phyloP scores from a whole-genome alignment of 2,329 filamentous ascomycete genomes.

The Penicillium psychrosexuale region DNA sequence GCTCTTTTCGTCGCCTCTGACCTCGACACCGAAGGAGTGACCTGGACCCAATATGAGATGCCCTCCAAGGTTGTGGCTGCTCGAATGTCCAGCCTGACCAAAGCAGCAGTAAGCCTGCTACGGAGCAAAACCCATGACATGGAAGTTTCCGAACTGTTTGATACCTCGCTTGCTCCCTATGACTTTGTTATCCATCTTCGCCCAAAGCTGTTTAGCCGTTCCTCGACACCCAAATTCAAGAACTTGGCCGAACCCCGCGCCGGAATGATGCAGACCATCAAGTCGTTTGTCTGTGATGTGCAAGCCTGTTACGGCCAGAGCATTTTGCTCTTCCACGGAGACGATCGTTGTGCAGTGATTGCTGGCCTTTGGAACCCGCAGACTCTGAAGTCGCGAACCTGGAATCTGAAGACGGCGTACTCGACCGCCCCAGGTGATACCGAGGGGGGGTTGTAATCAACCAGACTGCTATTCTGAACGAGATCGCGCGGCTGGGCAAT shows the following conservation, averaged over 20 bases:
- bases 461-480: conserved; percentile 41
- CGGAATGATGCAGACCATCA: conserved; percentile 59
- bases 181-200: conserved; percentile 79
- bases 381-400: conserved; percentile 28
- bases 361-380: conserved; percentile 65
- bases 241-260: conserved; percentile 63
- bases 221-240: conserved; percentile 60
- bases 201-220: conserved; percentile 46
- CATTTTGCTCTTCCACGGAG: conserved; percentile 76
- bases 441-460: conserved; percentile 36
- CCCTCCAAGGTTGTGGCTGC: conserved; percentile 81
- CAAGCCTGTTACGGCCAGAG: conserved; percentile 63
- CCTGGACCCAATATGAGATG: conserved; percentile 67
- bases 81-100: conserved; percentile 77
- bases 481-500: conserved; percentile 51
- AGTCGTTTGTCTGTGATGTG: conserved; percentile 66
- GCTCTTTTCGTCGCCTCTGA: conserved; percentile 79
- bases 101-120: conserved; percentile 66
- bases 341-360: conserved; percentile 55
- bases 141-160: conserved; percentile 63
- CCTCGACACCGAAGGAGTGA: conserved; percentile 71
- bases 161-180: conserved; percentile 70
- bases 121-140: conserved; percentile 53
- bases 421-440: conserved; percentile 32
- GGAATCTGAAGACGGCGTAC: conserved; percentile 39